These are phyloP conservation scores for Suillus subaureus DNA, from an alignment of 768 basidiomycete species.

Conservation along the genomic window DNA sequence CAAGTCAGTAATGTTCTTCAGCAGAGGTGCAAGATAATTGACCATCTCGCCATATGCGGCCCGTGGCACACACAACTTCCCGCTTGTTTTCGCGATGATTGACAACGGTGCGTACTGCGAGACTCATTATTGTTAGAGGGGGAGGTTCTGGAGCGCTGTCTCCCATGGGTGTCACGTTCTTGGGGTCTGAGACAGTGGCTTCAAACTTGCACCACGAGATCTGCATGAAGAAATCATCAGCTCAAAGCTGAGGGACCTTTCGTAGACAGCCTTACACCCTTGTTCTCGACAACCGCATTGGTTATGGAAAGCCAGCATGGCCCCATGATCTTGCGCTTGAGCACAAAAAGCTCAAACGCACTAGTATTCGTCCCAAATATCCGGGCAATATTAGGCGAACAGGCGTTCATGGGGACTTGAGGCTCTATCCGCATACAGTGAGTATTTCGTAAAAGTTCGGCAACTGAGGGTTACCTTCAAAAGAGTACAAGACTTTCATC, in stretches of 20 bases:
- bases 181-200: slow-evolving; percentile 79
- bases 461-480: slow-evolving; percentile 60
- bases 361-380: slow-evolving; percentile 92
- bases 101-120: slow-evolving; percentile 86
- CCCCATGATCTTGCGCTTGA: slow-evolving; percentile 98
- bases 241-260: slow-evolving; percentile 8
- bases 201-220: slow-evolving; percentile 98
- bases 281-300: slow-evolving; percentile 70
- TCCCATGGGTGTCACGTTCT: slow-evolving; percentile 82
- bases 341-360: slow-evolving; percentile 89
- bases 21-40: slow-evolving; percentile 20
- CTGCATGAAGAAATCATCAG: slow-evolving; percentile 41
- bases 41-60: slow-evolving; percentile 82
- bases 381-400: slow-evolving; percentile 81
- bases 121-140: slow-evolving; percentile 87
- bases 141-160: slow-evolving; percentile 81
- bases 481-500: slow-evolving; percentile 93
- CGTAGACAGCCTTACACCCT: slow-evolving; percentile 60
- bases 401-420: slow-evolving; percentile 68
- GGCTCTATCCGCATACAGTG: slow-evolving; percentile 20
- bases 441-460: background rate
- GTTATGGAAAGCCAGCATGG: slow-evolving; percentile 95
- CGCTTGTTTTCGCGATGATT: slow-evolving; percentile 93
- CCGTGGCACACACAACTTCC: slow-evolving; percentile 87
- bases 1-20: slow-evolving; percentile 4